Evolutionary conservation across 345 rosid genomes (phyloP).

Genomic region (Eutrema japonicum): DNA sequence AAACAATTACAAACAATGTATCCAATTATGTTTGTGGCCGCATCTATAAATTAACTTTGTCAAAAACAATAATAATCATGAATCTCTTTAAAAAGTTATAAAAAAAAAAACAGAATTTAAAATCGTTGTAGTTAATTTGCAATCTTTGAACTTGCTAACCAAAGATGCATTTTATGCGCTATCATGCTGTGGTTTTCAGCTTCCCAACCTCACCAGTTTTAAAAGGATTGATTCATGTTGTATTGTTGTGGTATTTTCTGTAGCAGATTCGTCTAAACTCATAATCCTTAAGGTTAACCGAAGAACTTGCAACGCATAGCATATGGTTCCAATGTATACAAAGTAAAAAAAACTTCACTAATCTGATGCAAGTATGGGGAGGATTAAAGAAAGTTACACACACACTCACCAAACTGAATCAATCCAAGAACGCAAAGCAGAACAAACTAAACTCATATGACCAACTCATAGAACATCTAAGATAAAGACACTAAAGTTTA

Average conservation of each 20-base stretch:
- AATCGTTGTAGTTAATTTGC: no score
- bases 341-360: neutral
- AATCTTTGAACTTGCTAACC: neutral
- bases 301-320: slow-evolving; percentile 1
- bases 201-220: neutral
- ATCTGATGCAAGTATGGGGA: neutral
- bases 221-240: neutral
- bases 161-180: neutral
- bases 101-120: neutral
- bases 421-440: slow-evolving; percentile 11
- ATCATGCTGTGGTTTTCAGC: no score
- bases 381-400: neutral
- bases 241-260: neutral
- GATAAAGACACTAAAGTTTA: neutral
- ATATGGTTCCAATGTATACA: neutral
- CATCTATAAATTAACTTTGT: neutral
- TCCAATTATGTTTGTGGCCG: neutral
- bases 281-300: neutral
- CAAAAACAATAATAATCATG: neutral
- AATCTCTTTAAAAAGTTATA: no score
- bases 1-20: no score
- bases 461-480: slow-evolving; percentile 21
- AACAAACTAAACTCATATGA: neutral
- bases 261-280: slow-evolving; percentile 1
- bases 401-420: neutral